Percentiles rank a stretch among this genome's conserved stretches.
Conservation (phyloP, 257 asterid genomes). For the Ballota nigra region DNA sequence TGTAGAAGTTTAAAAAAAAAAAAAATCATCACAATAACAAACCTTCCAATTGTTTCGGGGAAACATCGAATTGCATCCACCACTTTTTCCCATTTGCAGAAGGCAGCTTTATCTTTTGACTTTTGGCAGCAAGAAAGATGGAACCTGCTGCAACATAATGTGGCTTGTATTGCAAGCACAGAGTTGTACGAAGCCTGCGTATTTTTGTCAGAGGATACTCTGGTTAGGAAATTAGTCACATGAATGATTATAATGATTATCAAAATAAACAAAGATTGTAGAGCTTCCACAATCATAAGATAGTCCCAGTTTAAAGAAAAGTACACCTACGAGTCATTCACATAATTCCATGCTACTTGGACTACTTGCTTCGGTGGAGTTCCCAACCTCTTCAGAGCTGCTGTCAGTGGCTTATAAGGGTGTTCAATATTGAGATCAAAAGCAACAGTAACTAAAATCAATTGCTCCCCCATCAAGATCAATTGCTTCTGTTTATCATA, state of each 20-base stretch:
- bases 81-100: constrained; percentile 42
- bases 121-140: constrained; percentile 52
- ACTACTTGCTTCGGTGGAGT: constrained; percentile 42
- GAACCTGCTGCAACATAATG: constrained; percentile 64
- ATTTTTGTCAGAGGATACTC: constrained; percentile 10
- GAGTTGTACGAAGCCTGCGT: constrained; percentile 52
- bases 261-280: background rate
- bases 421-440: constrained; percentile 62
- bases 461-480: constrained; percentile 47
- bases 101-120: constrained; percentile 49
- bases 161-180: constrained; percentile 66
- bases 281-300: background rate
- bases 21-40: background rate
- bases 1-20: too few relatives aligned
- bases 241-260: background rate
- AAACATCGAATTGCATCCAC: constrained; percentile 74
- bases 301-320: background rate
- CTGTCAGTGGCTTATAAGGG: constrained; percentile 61
- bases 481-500: constrained; percentile 50
- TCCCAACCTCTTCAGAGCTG: constrained; percentile 47
- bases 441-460: constrained; percentile 50
- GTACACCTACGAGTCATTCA: constrained; percentile 54
- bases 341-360: constrained; percentile 66
- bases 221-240: constrained; percentile 3
- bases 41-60: constrained; percentile 55